These are phyloP conservation scores for Chloromonas sp. DNA, from an alignment of 163 green algal genomes.

Conservation along the genomic window DNA sequence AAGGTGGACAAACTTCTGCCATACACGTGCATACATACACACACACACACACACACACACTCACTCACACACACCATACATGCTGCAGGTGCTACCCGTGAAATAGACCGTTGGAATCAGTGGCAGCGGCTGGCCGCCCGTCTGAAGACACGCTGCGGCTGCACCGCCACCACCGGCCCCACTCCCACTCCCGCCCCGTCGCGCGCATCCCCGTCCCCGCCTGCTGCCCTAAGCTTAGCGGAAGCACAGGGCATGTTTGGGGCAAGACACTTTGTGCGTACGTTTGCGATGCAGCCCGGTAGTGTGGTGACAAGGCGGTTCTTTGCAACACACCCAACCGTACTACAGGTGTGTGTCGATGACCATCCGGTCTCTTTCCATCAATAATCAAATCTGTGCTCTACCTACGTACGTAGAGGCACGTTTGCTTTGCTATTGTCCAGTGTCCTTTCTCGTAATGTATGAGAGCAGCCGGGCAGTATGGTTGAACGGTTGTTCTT, in stretches of 20 bases:
- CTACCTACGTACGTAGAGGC: too few relatives aligned
- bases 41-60: too few relatives aligned
- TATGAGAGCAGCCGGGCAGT: too few relatives aligned
- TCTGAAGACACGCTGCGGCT: neutral
- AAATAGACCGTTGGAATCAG: conserved; percentile 18
- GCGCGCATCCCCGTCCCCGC: too few relatives aligned
- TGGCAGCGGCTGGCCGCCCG: conserved; percentile 14
- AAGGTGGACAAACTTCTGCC: too few relatives aligned
- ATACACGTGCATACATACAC: too few relatives aligned
- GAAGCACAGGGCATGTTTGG: neutral
- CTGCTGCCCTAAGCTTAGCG: neutral
- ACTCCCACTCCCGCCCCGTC: neutral
- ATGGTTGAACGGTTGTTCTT: too few relatives aligned
- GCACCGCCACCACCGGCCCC: conserved; percentile 1
- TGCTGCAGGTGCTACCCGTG: conserved; percentile 1
- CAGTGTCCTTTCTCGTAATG: too few relatives aligned
- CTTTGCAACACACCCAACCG: conserved; percentile 68
- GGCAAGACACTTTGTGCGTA: conserved; percentile 5
- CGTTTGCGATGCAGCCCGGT: conserved; percentile 32
- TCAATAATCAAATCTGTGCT: too few relatives aligned
- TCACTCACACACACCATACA: too few relatives aligned
- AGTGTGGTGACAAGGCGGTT: conserved; percentile 64
- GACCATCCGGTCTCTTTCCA: too few relatives aligned
- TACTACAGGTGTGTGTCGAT: conserved; percentile 59
- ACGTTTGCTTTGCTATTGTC: too few relatives aligned